These are phyloP conservation scores for Cercospora sp. DNA, from an alignment of 2,329 filamentous ascomycete genomes.

Conservation along the genomic window DNA sequence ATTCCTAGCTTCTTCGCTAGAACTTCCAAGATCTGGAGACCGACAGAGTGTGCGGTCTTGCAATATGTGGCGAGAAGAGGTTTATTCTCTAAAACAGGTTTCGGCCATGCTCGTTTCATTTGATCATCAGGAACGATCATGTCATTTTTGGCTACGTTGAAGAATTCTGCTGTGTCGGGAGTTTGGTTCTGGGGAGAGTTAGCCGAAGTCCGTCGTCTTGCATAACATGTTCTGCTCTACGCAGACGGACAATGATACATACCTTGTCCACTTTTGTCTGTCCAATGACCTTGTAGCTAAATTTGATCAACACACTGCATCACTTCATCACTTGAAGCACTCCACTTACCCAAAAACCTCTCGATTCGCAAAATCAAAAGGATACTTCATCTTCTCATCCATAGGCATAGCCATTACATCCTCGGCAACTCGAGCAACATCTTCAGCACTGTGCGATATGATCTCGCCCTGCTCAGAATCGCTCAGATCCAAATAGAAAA, in stretches of 20 bases:
- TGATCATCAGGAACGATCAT: slow-evolving; percentile 46
- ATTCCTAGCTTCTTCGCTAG: slow-evolving; percentile 51
- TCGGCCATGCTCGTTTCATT: slow-evolving; percentile 35
- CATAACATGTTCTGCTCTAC: too few relatives aligned
- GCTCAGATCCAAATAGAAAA: slow-evolving; percentile 58
- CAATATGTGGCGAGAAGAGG: slow-evolving; percentile 49
- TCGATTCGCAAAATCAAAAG: slow-evolving; percentile 46
- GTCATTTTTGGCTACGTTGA: slow-evolving; percentile 58
- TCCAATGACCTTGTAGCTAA: slow-evolving; percentile 45
- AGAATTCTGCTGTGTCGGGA: slow-evolving; percentile 57
- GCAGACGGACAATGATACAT: not conserved
- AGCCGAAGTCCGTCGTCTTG: not conserved
- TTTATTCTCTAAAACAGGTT: slow-evolving; percentile 32
- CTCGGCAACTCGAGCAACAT: slow-evolving; percentile 43
- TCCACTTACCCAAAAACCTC: slow-evolving; percentile 38
- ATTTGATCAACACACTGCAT: not conserved
- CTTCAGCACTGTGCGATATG: slow-evolving; percentile 32
- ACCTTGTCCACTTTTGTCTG: slow-evolving; percentile 49
- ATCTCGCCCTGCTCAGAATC: slow-evolving; percentile 34
- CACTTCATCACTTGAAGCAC: not conserved
- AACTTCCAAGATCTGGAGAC: slow-evolving; percentile 49
- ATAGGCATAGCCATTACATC: slow-evolving; percentile 51
- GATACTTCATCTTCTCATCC: slow-evolving; percentile 54
- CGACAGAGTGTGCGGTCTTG: slow-evolving; percentile 48
- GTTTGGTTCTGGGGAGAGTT: slow-evolving; percentile 43